Percentiles rank a stretch among this genome's conserved stretches.
Conservation (phyloP, 2,329 filamentous ascomycete genomes). For the Colletotrichum sp. region DNA sequence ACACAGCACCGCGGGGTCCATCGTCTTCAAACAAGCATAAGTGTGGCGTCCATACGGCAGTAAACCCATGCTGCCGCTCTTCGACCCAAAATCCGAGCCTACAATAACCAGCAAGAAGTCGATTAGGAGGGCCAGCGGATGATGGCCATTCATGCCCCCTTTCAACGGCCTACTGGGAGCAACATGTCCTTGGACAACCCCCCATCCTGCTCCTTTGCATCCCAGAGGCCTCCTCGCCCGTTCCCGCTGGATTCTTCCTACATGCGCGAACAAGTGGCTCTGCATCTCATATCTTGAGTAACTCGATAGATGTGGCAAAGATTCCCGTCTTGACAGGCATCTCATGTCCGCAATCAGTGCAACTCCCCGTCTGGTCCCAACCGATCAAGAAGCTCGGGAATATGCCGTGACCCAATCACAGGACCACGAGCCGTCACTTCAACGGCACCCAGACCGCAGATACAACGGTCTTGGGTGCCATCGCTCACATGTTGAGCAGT, state of each 20-base stretch:
- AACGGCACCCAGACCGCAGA: background rate
- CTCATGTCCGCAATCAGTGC: background rate
- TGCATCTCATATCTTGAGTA: background rate
- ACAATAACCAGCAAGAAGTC: background rate
- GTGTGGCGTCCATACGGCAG: background rate
- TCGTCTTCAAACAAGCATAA: background rate
- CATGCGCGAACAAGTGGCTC: background rate
- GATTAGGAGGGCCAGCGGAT: background rate
- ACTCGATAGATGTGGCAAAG: background rate
- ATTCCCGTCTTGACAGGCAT: background rate
- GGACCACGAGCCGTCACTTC: background rate
- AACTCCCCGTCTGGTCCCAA: background rate
- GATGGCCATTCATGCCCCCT: background rate
- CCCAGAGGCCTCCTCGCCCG: background rate
- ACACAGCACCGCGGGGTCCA: background rate
- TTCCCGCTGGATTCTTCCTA: background rate
- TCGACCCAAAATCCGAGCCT: background rate
- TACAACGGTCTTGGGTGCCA: conserved; percentile 1
- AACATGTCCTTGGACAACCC: background rate
- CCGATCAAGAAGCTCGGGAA: background rate
- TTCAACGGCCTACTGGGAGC: accelerated
- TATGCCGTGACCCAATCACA: background rate
- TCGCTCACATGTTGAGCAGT: conserved; percentile 11
- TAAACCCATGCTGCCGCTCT: background rate
- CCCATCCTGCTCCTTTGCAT: background rate